Evolutionary conservation across 2,329 filamentous ascomycete genomes (phyloP), one percentile per base, ranked within the genome.

Genomic region (Alternaria longipes): DNA sequence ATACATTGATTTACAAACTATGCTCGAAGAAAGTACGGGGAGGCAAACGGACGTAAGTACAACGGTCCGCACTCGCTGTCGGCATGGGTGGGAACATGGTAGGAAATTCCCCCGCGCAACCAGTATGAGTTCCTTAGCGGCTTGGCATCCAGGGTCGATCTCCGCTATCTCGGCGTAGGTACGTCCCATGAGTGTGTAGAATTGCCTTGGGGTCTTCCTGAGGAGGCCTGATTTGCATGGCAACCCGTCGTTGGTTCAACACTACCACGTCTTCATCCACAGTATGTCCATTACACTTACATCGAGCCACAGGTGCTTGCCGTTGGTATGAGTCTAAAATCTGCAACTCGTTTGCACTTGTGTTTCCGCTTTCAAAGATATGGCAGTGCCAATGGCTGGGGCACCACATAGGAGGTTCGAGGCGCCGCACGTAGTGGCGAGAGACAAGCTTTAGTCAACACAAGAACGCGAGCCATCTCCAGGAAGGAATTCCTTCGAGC

Each of bases 271-370:
- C 40, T 42, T 7, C 40, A 42, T 14, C 11, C 18, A 42, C 41
- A 44, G 22, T 16, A 24, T 18, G 22, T 44, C 22, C 6, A 5
- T 26, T 6, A 5, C 41, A 44, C 7, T 24, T 9, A 47, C 18
- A 6, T 34, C 4, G 26, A 8, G 49, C 7, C 34, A 52, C 9
- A n/a, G 9, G 20, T 22, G 30, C 34, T 26, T 22, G 18, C n/a
- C 14, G 63, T 56, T 53, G 41, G 47, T 46, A 30, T 22, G 45
- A 44, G 41, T 30, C 14, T 16, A 26, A 32, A 20, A 24, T n/a
- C 26, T 54, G 32, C 54, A 61, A 34, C 14, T 61, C 54, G 54
- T 28, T 54, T 57, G 42, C 18, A 11, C 32, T 45, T n/a, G n/a
- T 45, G 14, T 40, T 20, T 6, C 28, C 44, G 30, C 53, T 12